Evolutionary conservation across 768 basidiomycete species (phyloP).

Genomic region (Clitopilus hobsonii): DNA sequence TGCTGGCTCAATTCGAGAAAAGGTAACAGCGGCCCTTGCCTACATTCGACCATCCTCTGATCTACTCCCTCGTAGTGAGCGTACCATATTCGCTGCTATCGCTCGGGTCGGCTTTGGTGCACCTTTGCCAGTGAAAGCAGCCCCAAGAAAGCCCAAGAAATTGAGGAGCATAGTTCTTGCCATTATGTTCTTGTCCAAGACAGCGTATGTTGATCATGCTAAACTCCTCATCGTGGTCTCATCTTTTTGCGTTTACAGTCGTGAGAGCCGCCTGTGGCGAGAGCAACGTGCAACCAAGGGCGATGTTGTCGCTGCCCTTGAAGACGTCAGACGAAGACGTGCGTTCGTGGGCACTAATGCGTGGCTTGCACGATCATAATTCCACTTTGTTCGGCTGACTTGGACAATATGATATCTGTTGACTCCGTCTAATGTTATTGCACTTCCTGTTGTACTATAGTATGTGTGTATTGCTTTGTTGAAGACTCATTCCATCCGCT

Average conservation of each 20-base stretch:
- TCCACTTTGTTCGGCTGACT: too few relatives aligned
- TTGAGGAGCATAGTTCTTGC: conserved; percentile 54
- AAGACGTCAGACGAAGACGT: conserved; percentile 62
- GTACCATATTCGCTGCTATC: conserved; percentile 70
- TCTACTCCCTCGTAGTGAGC: conserved; percentile 42
- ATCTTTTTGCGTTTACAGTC: conserved; percentile 31
- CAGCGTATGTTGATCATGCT: conserved; percentile 42
- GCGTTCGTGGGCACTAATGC: conserved; percentile 6
- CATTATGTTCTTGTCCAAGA: conserved; percentile 61
- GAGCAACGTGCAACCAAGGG: conserved; percentile 56
- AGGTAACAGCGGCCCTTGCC: conserved; percentile 40
- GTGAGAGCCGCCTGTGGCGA: conserved; percentile 59
- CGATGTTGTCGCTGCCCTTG: conserved; percentile 59
- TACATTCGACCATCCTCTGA: not conserved
- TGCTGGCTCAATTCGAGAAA: conserved; percentile 67
- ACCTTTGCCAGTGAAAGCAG: conserved; percentile 18
- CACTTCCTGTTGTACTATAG: too few relatives aligned
- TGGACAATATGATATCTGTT: too few relatives aligned
- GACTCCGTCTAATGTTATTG: too few relatives aligned
- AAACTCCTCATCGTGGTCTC: not conserved
- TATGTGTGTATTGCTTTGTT: too few relatives aligned
- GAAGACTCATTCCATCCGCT: too few relatives aligned
- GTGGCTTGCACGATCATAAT: not conserved
- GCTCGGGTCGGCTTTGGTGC: conserved; percentile 69
- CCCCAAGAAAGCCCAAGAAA: conserved; percentile 33